Percentiles rank a stretch among this genome's conserved stretches.
These are phyloP conservation scores for Erigeron philadelphicus DNA, from an alignment of 140 eudicot species.

Conservation along the genomic window DNA sequence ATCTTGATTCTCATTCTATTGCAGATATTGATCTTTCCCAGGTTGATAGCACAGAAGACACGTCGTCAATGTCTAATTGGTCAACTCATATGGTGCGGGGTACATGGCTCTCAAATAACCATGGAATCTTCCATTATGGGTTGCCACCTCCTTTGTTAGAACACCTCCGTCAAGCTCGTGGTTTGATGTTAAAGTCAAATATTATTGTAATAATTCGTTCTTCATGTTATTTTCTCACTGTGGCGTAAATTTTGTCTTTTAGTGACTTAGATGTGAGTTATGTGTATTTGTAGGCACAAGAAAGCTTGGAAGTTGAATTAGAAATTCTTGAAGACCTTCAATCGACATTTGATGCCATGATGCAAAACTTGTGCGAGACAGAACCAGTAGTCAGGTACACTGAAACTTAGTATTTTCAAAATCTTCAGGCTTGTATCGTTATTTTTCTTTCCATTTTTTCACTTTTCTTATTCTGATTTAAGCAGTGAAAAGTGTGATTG, in stretches of 20 bases:
- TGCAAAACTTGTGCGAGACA: slow-evolving; percentile 43
- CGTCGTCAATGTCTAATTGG: slow-evolving; percentile 38
- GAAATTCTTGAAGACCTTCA: slow-evolving; percentile 55
- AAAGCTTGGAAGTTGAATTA: slow-evolving; percentile 52
- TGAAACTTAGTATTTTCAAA: neutral
- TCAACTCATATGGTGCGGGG: slow-evolving; percentile 80
- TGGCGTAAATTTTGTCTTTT: slow-evolving; percentile 17
- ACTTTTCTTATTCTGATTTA: neutral
- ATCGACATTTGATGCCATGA: slow-evolving; percentile 57
- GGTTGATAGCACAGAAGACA: slow-evolving; percentile 38
- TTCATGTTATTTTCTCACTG: neutral
- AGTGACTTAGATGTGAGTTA: neutral
- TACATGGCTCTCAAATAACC: slow-evolving; percentile 74
- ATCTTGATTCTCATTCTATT: slow-evolving; percentile 12
- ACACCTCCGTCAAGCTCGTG: slow-evolving; percentile 50
- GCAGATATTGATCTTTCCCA: slow-evolving; percentile 57
- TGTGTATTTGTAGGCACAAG: slow-evolving; percentile 41
- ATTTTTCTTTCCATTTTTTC: neutral
- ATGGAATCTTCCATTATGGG: slow-evolving; percentile 62
- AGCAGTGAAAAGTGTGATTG: slow-evolving; percentile 44
- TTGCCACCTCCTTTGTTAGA: slow-evolving; percentile 65
- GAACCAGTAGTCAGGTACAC: slow-evolving; percentile 47
- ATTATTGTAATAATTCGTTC: slow-evolving; percentile 34
- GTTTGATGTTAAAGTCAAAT: slow-evolving; percentile 24
- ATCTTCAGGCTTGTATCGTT: neutral